Evolutionary conservation across 1,284 basidiomycete genomes (phyloP).

Genomic region (Sanghuangporus baumii): DNA sequence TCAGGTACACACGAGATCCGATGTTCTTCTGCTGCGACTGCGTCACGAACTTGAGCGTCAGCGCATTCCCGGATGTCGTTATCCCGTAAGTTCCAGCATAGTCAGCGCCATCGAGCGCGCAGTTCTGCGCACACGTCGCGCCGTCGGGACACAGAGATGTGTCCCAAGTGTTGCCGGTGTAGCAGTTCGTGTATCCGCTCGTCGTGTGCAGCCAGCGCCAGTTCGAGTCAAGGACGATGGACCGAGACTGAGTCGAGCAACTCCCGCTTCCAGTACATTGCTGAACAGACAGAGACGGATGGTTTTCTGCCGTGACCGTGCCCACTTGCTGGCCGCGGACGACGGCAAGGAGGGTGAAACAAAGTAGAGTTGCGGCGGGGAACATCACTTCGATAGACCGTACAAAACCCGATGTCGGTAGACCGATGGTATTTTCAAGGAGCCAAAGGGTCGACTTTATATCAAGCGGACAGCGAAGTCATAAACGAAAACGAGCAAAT

Average conservation of each 20-base stretch:
- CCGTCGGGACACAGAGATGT: conserved; percentile 31
- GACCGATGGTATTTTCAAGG: neutral
- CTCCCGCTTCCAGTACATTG: conserved; percentile 34
- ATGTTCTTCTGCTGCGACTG: conserved; percentile 34
- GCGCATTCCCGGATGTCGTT: conserved; percentile 39
- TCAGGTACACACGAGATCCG: conserved; percentile 53
- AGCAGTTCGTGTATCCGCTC: conserved; percentile 22
- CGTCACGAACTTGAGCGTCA: conserved; percentile 50
- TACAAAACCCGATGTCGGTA: neutral
- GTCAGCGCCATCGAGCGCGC: conserved; percentile 54
- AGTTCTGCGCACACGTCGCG: conserved; percentile 36
- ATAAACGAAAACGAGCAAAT: neutral
- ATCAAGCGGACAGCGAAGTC: no score
- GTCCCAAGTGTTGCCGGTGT: conserved; percentile 32
- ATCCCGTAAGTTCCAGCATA: conserved; percentile 41
- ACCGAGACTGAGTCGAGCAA: conserved; percentile 31
- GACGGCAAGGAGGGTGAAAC: conserved; percentile 29
- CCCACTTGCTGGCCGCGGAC: conserved; percentile 36
- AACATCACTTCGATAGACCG: neutral
- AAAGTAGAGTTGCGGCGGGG: neutral
- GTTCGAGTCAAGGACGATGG: conserved; percentile 31
- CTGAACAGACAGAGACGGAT: conserved; percentile 36
- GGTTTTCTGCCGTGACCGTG: conserved; percentile 34
- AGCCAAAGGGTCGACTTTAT: no score
- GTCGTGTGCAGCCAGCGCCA: conserved; percentile 26